A percentile compares a stretch with the other conserved stretches of the same genome.
phyloP scores from a whole-genome alignment of 352 stramenopile species.

The Phytophthora macrochlamydospora region DNA sequence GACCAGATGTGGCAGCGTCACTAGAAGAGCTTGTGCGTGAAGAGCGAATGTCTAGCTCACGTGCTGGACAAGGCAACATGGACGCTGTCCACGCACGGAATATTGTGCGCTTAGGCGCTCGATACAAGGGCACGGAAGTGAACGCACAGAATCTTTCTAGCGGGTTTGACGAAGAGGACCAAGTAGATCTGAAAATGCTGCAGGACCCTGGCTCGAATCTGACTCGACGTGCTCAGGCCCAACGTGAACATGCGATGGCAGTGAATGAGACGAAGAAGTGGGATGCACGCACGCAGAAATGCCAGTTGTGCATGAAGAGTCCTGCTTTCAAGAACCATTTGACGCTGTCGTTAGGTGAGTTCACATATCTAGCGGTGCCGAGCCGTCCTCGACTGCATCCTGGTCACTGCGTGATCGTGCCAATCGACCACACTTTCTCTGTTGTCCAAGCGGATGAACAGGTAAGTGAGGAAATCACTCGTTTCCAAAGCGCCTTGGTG shows the following conservation, averaged over 20 bases:
- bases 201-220: conserved; percentile 48
- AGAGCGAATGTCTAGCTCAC: conserved; percentile 64
- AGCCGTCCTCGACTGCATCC: conserved; percentile 58
- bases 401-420: conserved; percentile 77
- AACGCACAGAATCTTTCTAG: conserved; percentile 69
- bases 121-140: conserved; percentile 74
- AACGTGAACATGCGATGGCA: conserved; percentile 57
- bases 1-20: conserved; percentile 37
- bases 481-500: conserved; percentile 64
- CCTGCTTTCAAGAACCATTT: conserved; percentile 80
- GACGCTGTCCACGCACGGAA: conserved; percentile 71
- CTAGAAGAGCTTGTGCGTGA: conserved; percentile 82
- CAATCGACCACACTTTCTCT: conserved; percentile 71
- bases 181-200: conserved; percentile 74
- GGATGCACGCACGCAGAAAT: conserved; percentile 73
- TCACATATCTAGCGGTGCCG: conserved; percentile 75
- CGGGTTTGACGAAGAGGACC: conserved; percentile 84
- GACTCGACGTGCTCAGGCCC: conserved; percentile 59
- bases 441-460: conserved; percentile 67
- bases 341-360: conserved; percentile 79
- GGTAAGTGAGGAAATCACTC: conserved; percentile 62
- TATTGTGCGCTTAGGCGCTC: conserved; percentile 73
- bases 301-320: conserved; percentile 70
- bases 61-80: conserved; percentile 62
- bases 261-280: conserved; percentile 70